Evolutionary conservation across 2,329 filamentous ascomycete genomes (phyloP).

Genomic region (Xylaria sp.): DNA sequence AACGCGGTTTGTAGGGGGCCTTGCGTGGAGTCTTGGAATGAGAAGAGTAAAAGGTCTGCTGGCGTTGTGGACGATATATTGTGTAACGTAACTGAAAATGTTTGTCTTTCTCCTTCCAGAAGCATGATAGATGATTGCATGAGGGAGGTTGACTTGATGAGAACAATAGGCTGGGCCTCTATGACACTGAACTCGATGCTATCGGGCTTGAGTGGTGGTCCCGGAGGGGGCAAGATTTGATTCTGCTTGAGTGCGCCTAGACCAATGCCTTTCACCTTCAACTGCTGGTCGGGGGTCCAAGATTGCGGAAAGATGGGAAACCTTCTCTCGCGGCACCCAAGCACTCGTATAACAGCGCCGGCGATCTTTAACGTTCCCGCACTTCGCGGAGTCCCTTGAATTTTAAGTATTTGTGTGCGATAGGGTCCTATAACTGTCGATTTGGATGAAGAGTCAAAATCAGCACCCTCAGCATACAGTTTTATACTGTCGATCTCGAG

Average conservation of each 20-base stretch:
- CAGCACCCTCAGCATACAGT: constrained; percentile 74
- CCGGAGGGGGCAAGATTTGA: constrained; percentile 47
- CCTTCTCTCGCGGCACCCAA: constrained; percentile 78
- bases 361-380: constrained; percentile 74
- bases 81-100: constrained; percentile 78
- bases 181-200: constrained; percentile 75
- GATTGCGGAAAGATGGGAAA: constrained; percentile 83
- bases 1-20: constrained; percentile 76
- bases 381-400: constrained; percentile 70
- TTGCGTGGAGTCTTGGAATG: constrained; percentile 88
- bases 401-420: constrained; percentile 76
- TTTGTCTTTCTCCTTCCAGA: constrained; percentile 82
- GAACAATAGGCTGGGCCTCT: constrained; percentile 75
- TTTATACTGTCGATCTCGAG: constrained; percentile 83
- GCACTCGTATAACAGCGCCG: constrained; percentile 79
- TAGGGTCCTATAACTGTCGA: constrained; percentile 78
- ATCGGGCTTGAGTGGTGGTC: constrained; percentile 52
- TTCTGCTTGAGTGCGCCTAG: constrained; percentile 61
- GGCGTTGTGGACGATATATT: constrained; percentile 75
- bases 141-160: constrained; percentile 76
- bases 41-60: constrained; percentile 84
- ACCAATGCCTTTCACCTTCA: constrained; percentile 79
- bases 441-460: constrained; percentile 70
- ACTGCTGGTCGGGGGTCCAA: constrained; percentile 72
- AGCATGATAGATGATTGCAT: constrained; percentile 90